Evolutionary conservation across 2,329 filamentous ascomycete genomes (phyloP), one percentile per base, ranked within the genome.

Genomic region (Sporothrix luriei): DNA sequence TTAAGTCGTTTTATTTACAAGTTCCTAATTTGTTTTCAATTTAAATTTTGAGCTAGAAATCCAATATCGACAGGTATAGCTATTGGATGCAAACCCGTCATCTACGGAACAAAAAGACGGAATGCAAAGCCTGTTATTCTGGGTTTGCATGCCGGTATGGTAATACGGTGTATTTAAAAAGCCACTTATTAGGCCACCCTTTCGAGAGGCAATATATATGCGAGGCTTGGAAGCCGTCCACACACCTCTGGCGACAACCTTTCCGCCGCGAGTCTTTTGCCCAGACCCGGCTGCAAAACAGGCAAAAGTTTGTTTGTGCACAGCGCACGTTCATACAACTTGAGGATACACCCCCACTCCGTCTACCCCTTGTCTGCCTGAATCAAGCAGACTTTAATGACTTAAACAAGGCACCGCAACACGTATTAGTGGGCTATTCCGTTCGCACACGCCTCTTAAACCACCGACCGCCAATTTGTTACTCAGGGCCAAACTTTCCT

Each of bases 341-440:
- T 33, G 33, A 6, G 5, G 29, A 29, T 29, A 29, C 29, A 5
- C 29, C 29, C 33, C 33, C 33, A 5, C n/a, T n/a, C n/a, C n/a
- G n/a, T n/a, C 4, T 7, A 10, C 48, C 48, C 48, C 19, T 3
- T 46, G 57, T 46, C n/a, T 16, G 21, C n/a, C 13, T 11, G 38
- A 62, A 61, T n/a, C 38, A 61, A 26, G n/a, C n/a, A 57, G 40
- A 62, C n/a, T n/a, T n/a, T n/a, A n/a, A n/a, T n/a, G 57, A 46
- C 57, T 26, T 14, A 61, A 46, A 11, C 26, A 21, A 62, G 2
- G 10, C 38, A 46, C 26, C 38, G 38, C 57, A 21, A 54, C 16
- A 16, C 51, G 29, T 33, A 33, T 5, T 33, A 33, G 33, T 33
- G 9, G 5, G 33, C 33, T 6, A 7, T 33, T 33, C 33, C 1